phyloP scores from a whole-genome alignment of 768 basidiomycete species.

The Tylopilus sp. region DNA sequence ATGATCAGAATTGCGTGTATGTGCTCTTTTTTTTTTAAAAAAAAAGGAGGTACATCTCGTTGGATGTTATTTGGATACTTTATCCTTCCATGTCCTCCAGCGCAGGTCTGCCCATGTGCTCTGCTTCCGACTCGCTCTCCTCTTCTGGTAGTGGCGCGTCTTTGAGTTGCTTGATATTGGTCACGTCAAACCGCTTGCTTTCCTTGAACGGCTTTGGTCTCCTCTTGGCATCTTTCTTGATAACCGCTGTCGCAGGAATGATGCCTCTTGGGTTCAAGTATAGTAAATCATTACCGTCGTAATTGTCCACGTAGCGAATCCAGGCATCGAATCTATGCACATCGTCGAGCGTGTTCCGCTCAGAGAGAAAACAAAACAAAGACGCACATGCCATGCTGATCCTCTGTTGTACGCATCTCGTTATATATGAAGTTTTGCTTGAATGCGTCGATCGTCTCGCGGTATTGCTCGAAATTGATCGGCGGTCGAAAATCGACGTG shows the following conservation, averaged over 20 bases:
- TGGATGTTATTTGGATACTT: background rate
- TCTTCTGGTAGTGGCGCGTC: slow-evolving; percentile 32
- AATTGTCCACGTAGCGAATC: slow-evolving; percentile 72
- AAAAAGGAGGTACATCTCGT: too few species aligned
- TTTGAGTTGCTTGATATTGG: slow-evolving; percentile 35
- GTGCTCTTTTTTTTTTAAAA: background rate
- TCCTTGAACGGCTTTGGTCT: slow-evolving; percentile 65
- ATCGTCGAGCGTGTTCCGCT: background rate
- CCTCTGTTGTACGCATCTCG: slow-evolving; percentile 82
- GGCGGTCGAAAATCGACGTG: slow-evolving; percentile 64
- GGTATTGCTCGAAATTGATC: slow-evolving; percentile 69
- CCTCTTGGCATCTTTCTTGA: slow-evolving; percentile 51
- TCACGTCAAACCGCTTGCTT: slow-evolving; percentile 63
- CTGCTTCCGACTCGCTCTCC: slow-evolving; percentile 44
- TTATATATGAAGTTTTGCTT: slow-evolving; percentile 85
- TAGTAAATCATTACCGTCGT: slow-evolving; percentile 71
- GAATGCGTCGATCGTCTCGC: slow-evolving; percentile 72
- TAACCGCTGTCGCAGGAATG: slow-evolving; percentile 68
- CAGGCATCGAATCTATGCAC: slow-evolving; percentile 73
- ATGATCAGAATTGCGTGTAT: slow-evolving; percentile 30
- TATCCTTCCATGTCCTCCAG: slow-evolving; percentile 53
- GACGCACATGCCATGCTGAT: slow-evolving; percentile 70
- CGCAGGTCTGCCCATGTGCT: slow-evolving; percentile 37
- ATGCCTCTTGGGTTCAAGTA: slow-evolving; percentile 76
- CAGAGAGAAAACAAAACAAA: background rate